Conservation (phyloP, 108 stramenopile genomes). For the Fragilaria radians region DNA sequence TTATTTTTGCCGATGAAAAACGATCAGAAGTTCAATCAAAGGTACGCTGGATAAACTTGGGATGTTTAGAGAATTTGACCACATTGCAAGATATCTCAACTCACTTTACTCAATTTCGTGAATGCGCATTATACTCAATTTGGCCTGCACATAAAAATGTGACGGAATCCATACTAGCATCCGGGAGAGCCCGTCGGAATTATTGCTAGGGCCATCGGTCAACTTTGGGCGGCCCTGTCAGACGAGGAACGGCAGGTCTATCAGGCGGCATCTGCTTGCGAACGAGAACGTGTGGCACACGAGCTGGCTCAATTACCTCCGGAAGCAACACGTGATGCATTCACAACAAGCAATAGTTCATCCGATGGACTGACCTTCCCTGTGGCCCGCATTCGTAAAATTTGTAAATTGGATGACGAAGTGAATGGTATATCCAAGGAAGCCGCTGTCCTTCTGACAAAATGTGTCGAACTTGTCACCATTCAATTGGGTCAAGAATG, state of each 20-base stretch:
- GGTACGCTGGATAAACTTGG: conserved; percentile 27
- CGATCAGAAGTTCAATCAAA: conserved; percentile 51
- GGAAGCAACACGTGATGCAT: background rate
- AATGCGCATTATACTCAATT: background rate
- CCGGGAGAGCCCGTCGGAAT: conserved; percentile 57
- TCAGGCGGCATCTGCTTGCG: conserved; percentile 42
- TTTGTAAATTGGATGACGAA: conserved; percentile 84
- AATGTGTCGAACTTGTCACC: conserved; percentile 72
- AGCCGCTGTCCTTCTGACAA: conserved; percentile 65
- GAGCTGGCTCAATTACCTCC: conserved; percentile 49
- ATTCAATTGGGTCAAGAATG: conserved; percentile 56
- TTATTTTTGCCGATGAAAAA: conserved; percentile 77
- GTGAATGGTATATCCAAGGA: conserved; percentile 76
- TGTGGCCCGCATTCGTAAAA: conserved; percentile 76
- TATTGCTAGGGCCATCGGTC: conserved; percentile 47
- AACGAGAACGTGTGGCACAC: conserved; percentile 46
- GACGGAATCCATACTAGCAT: no score
- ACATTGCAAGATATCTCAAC: no score
- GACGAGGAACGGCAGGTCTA: conserved; percentile 49
- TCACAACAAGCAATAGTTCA: background rate
- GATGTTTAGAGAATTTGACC: no score
- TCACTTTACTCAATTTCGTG: no score
- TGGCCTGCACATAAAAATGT: no score
- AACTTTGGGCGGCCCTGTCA: conserved; percentile 43
- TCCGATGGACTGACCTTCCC: conserved; percentile 44